A percentile compares a stretch with the other conserved stretches of the same genome.
These are phyloP conservation scores for Medicago lupulina DNA, from an alignment of 306 rosid species.

Conservation along the genomic window DNA sequence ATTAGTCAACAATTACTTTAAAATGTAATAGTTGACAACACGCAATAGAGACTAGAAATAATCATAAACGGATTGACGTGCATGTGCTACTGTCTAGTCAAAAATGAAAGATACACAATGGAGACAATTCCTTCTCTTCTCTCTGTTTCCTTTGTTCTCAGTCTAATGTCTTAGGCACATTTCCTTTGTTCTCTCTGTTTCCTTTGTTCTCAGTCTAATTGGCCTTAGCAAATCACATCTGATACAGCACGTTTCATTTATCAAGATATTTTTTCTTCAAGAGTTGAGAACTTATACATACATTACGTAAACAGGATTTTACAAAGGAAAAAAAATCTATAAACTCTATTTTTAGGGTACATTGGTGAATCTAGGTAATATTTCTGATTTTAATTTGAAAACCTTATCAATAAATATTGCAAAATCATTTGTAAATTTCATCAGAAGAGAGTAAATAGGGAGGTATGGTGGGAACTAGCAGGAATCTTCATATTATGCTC, in stretches of 20 bases:
- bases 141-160: background rate
- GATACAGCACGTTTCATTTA: constrained; percentile 1
- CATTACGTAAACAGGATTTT: background rate
- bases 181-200: background rate
- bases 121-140: background rate
- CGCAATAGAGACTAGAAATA: constrained; percentile 1
- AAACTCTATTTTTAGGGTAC: background rate
- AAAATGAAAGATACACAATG: constrained; percentile 16
- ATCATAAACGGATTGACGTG: constrained; percentile 10
- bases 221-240: constrained; percentile 13
- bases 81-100: constrained; percentile 13
- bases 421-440: background rate
- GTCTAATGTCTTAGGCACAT: constrained; percentile 4
- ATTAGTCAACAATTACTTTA: constrained; percentile 25
- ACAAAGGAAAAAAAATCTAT: background rate
- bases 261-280: constrained; percentile 2
- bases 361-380: constrained; percentile 2
- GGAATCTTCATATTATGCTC: background rate
- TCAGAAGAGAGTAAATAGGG: background rate
- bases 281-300: background rate
- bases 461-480: background rate
- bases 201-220: background rate
- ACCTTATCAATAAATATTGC: constrained; percentile 23
- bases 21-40: background rate
- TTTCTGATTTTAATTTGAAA: background rate